Conservation (phyloP, 2,329 filamentous ascomycete genomes). For the Penicillium polonicum region DNA sequence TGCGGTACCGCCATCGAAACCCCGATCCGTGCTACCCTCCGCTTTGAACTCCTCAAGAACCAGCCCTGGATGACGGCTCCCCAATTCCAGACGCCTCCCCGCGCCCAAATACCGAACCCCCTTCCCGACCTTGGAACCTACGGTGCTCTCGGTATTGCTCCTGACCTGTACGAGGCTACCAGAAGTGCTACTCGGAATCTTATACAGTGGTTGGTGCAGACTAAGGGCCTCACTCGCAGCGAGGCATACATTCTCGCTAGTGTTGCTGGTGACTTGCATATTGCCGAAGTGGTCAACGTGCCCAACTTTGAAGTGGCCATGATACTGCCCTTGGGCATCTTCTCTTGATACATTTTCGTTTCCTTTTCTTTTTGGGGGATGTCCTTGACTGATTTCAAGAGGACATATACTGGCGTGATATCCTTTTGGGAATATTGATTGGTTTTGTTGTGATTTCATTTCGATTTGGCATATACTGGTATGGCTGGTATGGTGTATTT, state of each 20-base stretch:
- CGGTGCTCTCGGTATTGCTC: conserved; percentile 50
- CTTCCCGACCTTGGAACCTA: conserved; percentile 44
- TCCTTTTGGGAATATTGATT: conserved; percentile 9
- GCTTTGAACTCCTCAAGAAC: conserved; percentile 50
- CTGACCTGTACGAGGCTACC: conserved; percentile 50
- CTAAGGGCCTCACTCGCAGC: conserved; percentile 46
- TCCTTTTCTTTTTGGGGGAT: background rate
- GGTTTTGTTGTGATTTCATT: conserved; percentile 6
- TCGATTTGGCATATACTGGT: conserved; percentile 12
- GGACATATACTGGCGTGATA: conserved; percentile 18
- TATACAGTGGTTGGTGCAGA: conserved; percentile 50
- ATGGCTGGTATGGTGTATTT: conserved; percentile 4
- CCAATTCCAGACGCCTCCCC: conserved; percentile 47
- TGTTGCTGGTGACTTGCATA: conserved; percentile 52
- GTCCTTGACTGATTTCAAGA: background rate
- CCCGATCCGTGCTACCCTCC: conserved; percentile 50
- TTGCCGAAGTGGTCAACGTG: conserved; percentile 56
- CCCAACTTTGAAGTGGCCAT: conserved; percentile 55
- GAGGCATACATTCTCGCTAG: conserved; percentile 56
- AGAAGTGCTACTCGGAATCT: conserved; percentile 50
- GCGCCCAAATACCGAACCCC: conserved; percentile 22
- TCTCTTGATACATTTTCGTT: conserved; percentile 47
- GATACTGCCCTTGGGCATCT: conserved; percentile 51
- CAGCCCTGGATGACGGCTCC: conserved; percentile 50
- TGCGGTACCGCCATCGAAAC: conserved; percentile 59